phyloP scores from a whole-genome alignment of 1,284 basidiomycete species.

The Papiliotrema laurentii region DNA sequence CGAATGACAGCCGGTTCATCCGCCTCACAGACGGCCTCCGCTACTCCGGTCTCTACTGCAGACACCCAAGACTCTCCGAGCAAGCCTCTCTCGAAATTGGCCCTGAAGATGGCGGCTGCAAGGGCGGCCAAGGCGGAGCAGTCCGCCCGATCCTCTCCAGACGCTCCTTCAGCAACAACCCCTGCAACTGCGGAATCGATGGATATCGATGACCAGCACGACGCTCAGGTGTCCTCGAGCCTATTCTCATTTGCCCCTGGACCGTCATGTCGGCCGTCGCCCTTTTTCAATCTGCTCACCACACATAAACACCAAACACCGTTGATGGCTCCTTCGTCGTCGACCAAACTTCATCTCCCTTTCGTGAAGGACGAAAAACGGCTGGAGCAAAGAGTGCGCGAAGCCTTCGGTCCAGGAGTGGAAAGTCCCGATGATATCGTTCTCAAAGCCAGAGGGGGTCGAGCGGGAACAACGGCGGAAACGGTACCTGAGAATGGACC shows the following conservation, averaged over 20 bases:
- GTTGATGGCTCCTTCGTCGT: neutral
- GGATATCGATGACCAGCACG: conserved; percentile 6
- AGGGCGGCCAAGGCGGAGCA: conserved; percentile 27
- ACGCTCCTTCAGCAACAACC: conserved; percentile 5
- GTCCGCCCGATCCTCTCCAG: conserved; percentile 6
- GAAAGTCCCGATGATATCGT: conserved; percentile 56
- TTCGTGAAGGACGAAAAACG: conserved; percentile 15
- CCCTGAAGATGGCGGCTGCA: conserved; percentile 52
- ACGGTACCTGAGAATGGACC: too few species aligned
- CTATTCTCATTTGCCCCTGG: conserved; percentile 8
- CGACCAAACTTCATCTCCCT: conserved; percentile 9
- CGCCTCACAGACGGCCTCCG: conserved; percentile 6
- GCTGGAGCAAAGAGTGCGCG: conserved; percentile 26
- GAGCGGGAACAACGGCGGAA: conserved; percentile 39
- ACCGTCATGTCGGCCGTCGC: conserved; percentile 15
- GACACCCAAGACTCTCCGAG: conserved; percentile 51
- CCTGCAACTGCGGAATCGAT: conserved; percentile 21
- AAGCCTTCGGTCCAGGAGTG: conserved; percentile 29
- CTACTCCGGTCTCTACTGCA: conserved; percentile 3
- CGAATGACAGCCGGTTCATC: conserved; percentile 8
- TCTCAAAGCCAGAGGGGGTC: conserved; percentile 50
- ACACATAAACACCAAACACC: conserved; percentile 9
- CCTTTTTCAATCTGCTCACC: conserved; percentile 44
- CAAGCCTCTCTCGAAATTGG: conserved; percentile 54
- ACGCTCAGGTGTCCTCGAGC: conserved; percentile 2